These are phyloP conservation scores for Microcyclosporella mali DNA, from an alignment of 2,329 filamentous ascomycete species.

Conservation along the genomic window DNA sequence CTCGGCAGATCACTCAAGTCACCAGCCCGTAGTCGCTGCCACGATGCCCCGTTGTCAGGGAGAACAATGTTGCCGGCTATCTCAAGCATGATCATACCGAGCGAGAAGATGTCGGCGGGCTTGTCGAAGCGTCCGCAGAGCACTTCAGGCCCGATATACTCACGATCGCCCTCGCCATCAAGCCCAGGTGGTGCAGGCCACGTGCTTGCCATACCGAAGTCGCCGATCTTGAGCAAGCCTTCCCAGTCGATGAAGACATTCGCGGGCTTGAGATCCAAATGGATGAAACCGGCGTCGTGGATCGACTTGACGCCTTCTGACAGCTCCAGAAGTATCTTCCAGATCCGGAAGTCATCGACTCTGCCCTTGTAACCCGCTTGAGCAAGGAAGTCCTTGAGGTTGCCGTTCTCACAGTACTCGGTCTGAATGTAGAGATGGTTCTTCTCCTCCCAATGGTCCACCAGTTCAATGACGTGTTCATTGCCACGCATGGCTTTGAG, in stretches of 20 bases:
- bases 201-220: constrained; percentile 73
- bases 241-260: constrained; percentile 79
- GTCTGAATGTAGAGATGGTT: constrained; percentile 92
- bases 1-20: constrained; percentile 85
- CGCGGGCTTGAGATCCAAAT: constrained; percentile 78
- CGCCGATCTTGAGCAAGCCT: constrained; percentile 75
- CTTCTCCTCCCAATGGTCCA: constrained; percentile 82
- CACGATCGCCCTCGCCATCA: constrained; percentile 88
- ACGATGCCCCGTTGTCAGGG: constrained; percentile 84
- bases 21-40: constrained; percentile 82
- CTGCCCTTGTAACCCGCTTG: constrained; percentile 75
- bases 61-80: constrained; percentile 90
- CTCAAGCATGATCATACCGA: constrained; percentile 91
- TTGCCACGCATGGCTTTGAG: constrained; percentile 69
- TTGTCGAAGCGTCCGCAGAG: constrained; percentile 81
- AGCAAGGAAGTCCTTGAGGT: constrained; percentile 77
- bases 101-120: constrained; percentile 85
- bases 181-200: constrained; percentile 72
- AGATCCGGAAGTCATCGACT: constrained; percentile 94
- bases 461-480: constrained; percentile 78
- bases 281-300: constrained; percentile 79
- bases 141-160: constrained; percentile 93
- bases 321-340: constrained; percentile 91
- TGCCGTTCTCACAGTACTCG: constrained; percentile 92
- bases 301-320: constrained; percentile 78